These are phyloP conservation scores for Cladosporium oxysporum DNA, from an alignment of 2,329 filamentous ascomycete species.

Conservation along the genomic window DNA sequence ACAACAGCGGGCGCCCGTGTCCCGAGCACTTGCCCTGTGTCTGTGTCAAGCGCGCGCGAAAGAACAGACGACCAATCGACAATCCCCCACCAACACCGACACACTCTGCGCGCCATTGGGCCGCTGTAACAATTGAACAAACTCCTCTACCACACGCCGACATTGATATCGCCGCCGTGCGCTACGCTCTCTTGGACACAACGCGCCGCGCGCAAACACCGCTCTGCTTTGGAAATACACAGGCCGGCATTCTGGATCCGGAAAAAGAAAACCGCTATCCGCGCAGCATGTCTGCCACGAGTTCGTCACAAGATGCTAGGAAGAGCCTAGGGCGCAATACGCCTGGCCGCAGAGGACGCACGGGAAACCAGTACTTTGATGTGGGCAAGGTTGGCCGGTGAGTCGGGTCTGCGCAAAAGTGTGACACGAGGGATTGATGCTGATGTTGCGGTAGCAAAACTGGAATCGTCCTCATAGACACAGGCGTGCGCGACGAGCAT, in stretches of 20 bases:
- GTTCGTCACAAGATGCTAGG: constrained; percentile 17
- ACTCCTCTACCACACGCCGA: not conserved
- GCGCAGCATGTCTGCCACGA: constrained; percentile 32
- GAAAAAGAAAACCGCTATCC: constrained; percentile 34
- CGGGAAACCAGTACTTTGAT: constrained; percentile 39
- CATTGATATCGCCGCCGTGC: constrained; percentile 19
- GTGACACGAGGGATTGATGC: constrained; percentile 2
- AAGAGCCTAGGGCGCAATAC: constrained; percentile 27
- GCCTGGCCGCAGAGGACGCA: constrained; percentile 32
- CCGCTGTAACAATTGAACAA: not conserved
- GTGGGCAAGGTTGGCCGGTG: constrained; percentile 39
- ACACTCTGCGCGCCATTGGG: constrained; percentile 3
- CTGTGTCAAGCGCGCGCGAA: not conserved
- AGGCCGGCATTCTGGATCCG: constrained; percentile 28
- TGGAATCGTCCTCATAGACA: constrained; percentile 77
- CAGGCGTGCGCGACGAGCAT: constrained; percentile 80
- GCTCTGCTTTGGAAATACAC: constrained; percentile 16
- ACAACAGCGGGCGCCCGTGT: constrained; percentile 15
- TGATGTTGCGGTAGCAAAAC: constrained; percentile 69
- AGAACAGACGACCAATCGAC: constrained; percentile 11
- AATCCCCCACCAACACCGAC: not conserved
- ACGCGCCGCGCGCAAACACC: constrained; percentile 8
- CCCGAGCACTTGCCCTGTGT: not conserved
- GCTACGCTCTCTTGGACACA: constrained; percentile 12
- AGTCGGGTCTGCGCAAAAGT: constrained; percentile 13